phyloP scores from a whole-genome alignment of 2,329 filamentous ascomycete species.

The Botrytis porri region DNA sequence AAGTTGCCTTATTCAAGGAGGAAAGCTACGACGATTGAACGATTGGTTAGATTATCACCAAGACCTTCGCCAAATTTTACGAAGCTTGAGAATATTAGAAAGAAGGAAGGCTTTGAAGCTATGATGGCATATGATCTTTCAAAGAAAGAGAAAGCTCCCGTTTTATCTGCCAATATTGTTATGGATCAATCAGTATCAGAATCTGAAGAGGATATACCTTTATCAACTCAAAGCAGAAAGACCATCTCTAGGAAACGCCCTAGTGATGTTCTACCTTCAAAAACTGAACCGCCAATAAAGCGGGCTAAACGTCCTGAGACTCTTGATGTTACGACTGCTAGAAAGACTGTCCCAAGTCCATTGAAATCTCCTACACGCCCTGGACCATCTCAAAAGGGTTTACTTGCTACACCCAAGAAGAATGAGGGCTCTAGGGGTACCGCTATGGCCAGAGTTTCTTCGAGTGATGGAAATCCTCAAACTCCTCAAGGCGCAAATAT shows the following conservation, averaged over 20 bases:
- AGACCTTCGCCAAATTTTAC: constrained; percentile 22
- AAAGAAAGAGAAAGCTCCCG: not conserved
- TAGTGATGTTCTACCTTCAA: constrained; percentile 30
- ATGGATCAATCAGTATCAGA: constrained; percentile 14
- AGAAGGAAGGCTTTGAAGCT: constrained; percentile 21
- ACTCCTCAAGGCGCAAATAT: constrained; percentile 40
- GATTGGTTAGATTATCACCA: constrained; percentile 31
- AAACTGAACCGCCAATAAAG: constrained; percentile 35
- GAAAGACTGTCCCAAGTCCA: constrained; percentile 39
- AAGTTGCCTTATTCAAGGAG: constrained; percentile 37
- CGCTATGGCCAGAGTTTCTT: constrained; percentile 42
- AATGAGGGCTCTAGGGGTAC: constrained; percentile 39
- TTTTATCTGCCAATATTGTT: not conserved
- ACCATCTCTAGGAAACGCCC: constrained; percentile 31
- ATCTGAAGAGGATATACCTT: constrained; percentile 29
- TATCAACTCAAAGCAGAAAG: constrained; percentile 16
- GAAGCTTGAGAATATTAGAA: constrained; percentile 22
- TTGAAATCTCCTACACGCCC: constrained; percentile 39
- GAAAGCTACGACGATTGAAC: constrained; percentile 30
- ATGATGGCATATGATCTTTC: constrained; percentile 15
- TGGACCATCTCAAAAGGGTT: constrained; percentile 28
- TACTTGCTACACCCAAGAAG: constrained; percentile 44
- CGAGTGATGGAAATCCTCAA: constrained; percentile 41
- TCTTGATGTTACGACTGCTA: constrained; percentile 37
- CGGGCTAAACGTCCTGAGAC: constrained; percentile 39